Conservation (phyloP, 1,139 yeast genomes). For the Fermentozyma sake region DNA sequence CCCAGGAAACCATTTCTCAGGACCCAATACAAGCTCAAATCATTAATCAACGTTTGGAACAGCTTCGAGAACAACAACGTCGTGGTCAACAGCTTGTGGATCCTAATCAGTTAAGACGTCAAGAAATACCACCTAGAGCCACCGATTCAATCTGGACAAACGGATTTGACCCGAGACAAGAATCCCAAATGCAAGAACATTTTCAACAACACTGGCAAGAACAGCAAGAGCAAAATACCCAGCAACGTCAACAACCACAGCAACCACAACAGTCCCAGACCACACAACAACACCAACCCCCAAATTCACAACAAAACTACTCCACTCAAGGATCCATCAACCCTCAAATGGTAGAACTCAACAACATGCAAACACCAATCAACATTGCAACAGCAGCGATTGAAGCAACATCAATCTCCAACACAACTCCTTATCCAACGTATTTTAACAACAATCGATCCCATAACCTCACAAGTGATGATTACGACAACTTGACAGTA, state of each 20-base stretch:
- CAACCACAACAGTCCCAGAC: constrained; percentile 4
- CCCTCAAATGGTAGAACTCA: constrained; percentile 1
- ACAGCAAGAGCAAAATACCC: constrained; percentile 4
- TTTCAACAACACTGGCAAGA: constrained; percentile 4
- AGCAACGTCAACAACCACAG: constrained; percentile 4
- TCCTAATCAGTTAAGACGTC: background rate
- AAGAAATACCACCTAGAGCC: background rate
- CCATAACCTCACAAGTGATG: constrained; percentile 33
- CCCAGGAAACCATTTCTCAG: background rate
- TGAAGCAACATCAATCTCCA: constrained; percentile 11
- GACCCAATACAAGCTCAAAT: background rate
- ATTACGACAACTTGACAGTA: constrained; percentile 34
- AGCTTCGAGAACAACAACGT: constrained; percentile 2
- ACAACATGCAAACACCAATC: constrained; percentile 6
- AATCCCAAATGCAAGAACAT: background rate
- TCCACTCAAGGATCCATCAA: constrained; percentile 3
- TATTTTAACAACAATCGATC: constrained; percentile 20
- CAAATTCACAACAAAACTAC: constrained; percentile 4
- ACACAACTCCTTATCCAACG: constrained; percentile 9
- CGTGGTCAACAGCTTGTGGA: constrained; percentile 1
- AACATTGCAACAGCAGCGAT: constrained; percentile 15
- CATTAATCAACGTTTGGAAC: constrained; percentile 1
- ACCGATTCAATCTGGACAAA: too few relatives aligned
- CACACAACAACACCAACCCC: constrained; percentile 4
- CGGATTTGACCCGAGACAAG: too few relatives aligned